phyloP scores from a whole-genome alignment of 1,139 yeast genomes.

The Maudiozyma humilis region DNA sequence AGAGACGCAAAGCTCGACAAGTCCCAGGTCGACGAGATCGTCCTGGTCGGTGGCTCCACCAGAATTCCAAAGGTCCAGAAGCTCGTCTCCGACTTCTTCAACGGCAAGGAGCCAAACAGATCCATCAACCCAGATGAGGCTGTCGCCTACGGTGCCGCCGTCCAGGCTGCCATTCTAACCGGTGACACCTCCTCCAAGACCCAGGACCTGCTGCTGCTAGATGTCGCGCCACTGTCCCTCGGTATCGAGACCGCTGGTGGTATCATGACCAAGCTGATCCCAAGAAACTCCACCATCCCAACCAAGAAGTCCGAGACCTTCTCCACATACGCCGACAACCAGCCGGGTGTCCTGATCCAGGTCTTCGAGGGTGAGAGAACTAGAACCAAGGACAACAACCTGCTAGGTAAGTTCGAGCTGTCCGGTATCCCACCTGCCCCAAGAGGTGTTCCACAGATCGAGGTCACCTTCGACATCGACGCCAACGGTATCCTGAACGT shows the following conservation, averaged over 20 bases:
- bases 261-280: conserved; percentile 93
- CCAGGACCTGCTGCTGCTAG: conserved; percentile 80
- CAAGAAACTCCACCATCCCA: conserved; percentile 95
- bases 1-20: conserved; percentile 72
- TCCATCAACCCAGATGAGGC: conserved; percentile 74
- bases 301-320: conserved; percentile 93
- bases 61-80: conserved; percentile 89
- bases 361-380: conserved; percentile 98
- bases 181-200: conserved; percentile 78
- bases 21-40: conserved; percentile 73
- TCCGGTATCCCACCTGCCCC: conserved; percentile 97
- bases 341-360: conserved; percentile 92
- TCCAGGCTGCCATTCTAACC: conserved; percentile 83
- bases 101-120: conserved; percentile 83
- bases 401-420: conserved; percentile 91
- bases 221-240: conserved; percentile 87
- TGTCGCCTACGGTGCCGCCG: conserved; percentile 69
- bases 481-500: conserved; percentile 96
- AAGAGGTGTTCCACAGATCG: conserved; percentile 96
- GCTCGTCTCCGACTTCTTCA: conserved; percentile 75
- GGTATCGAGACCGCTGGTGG: conserved; percentile 99
- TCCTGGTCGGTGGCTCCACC: conserved; percentile 85
- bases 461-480: conserved; percentile 89
- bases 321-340: conserved; percentile 96
- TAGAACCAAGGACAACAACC: conserved; percentile 88